Evolutionary conservation across 2,329 filamentous ascomycete genomes (phyloP), one percentile per base, ranked within the genome.

Genomic region (Ophiocordyceps sinensis): DNA sequence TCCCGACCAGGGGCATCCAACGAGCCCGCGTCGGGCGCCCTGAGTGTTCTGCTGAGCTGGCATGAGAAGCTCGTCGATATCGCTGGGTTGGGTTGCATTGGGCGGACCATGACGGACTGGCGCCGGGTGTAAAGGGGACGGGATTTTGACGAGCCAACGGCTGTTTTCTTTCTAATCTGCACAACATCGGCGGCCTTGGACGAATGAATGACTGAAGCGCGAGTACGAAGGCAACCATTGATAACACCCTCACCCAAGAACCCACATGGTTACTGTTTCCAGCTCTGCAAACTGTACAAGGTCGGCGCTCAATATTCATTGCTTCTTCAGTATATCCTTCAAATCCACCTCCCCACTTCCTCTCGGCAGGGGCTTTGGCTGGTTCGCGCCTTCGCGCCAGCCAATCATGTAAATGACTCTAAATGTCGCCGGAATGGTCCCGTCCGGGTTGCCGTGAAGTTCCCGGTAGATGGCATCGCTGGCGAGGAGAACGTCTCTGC

Each of bases 321-420:
- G 68, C 37, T 60, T 60, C 52, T 75, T 68, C 35, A 77, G 52
- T 15, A 94, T 68, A 59, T 96, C 88, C 60, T 91, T 94, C 47
- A 98, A 71, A 60, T 84, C 94, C 35, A 94, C 66, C 56, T 94
- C 71, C 10, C 85, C 91, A 48, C 82, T 94, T 1, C 91, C 91
- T 49, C 91, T 75, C 49, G 80, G 64, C 43, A 96, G 64, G 5
- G 91, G 88, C 61, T 89, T 70, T 2, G 80, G 70, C 63, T 96
- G 88, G 41, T 79, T 75, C 28, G 74, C 72, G 2, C 84, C 81
- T 49, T 88, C 84, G 57, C 89, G 93, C 91, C 91, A 98, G 0
- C 91, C 91, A 61, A 98, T 98, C 88, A 96, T 95, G 61, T 91
- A 94, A 46, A 98, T 95, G 51, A 94, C 73, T 50, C 91, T 75